Evolutionary conservation across 2,329 filamentous ascomycete genomes (phyloP), one percentile per base, ranked within the genome.

Genomic region (Talaromyces funiculosus): DNA sequence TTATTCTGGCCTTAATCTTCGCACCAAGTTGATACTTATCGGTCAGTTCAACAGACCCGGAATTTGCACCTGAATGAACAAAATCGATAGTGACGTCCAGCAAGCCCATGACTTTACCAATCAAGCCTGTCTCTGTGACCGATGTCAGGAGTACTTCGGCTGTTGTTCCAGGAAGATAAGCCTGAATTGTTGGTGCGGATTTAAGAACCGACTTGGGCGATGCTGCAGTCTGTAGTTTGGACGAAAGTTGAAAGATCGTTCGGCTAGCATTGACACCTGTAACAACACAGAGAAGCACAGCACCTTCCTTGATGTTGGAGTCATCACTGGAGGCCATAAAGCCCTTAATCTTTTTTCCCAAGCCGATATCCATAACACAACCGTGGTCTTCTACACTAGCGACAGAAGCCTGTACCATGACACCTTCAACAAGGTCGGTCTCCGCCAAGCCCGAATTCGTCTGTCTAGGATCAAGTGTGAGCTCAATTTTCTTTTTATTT

Each of bases 341-440:
- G 2, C 90, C 94, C 62, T 86, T 87, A 57, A 92, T 82, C 33
- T 82, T 77, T 57, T 86, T 84, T 37, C 86, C 81, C 6, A 97
- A 79, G 18, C 91, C 91, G 38, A 97, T 77, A 67, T 97, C 91
- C 91, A 99, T 96, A 60, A 97, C 85, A 61, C 94, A 83, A 63
- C 94, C 94, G 70, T 96, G 92, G 68, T 99, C 95, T 75, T 99
- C 93, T n/a, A 95, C 88, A 74, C 93, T 99, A 55, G 84, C 77
- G 26, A 99, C 87, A 0, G 92, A 88, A 1, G 92, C 93, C 82
- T 97, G 95, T 20, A 97, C 79, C 49, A 90, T 92, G 65, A 81
- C 82, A 69, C 96, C 88, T 42, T 83, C 76, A 9, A 94, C 86
- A 9, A 97, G 75, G 67, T 91, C 90, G 42, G 88, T 85, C 65